Conservation (phyloP, 768 basidiomycete species). For the Tricholoma furcatifolium region DNA sequence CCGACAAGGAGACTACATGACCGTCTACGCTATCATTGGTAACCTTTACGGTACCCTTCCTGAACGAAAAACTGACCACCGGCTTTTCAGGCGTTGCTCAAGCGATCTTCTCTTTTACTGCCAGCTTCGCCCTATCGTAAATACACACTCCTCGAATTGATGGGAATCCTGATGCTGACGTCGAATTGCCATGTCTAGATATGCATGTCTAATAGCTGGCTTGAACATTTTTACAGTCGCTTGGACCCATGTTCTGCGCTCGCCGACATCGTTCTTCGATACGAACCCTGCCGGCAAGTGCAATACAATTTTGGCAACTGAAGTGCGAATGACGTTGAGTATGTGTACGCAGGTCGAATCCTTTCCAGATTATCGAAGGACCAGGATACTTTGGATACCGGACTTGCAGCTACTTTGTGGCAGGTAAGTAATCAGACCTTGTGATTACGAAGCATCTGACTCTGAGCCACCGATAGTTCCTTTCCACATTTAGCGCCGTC, state of each 20-base stretch:
- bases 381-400: slow-evolving; percentile 55
- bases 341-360: slow-evolving; percentile 44
- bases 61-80: background rate
- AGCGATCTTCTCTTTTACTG: slow-evolving; percentile 49
- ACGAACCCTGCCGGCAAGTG: slow-evolving; percentile 62
- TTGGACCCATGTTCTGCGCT: slow-evolving; percentile 52
- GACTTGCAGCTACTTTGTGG: slow-evolving; percentile 44
- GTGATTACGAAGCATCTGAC: background rate
- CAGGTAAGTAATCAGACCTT: slow-evolving; percentile 31
- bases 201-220: slow-evolving; percentile 35
- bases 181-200: slow-evolving; percentile 26
- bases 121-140: slow-evolving; percentile 51
- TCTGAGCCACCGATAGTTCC: slow-evolving; percentile 27
- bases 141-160: slow-evolving; percentile 11
- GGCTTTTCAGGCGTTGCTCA: slow-evolving; percentile 39
- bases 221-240: slow-evolving; percentile 55
- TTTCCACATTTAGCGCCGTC: slow-evolving; percentile 40
- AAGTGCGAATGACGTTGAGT: background rate
- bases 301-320: background rate
- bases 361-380: slow-evolving; percentile 60
- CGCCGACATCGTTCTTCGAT: slow-evolving; percentile 69
- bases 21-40: slow-evolving; percentile 47
- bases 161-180: background rate
- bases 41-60: slow-evolving; percentile 3
- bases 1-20: slow-evolving; percentile 68